A percentile compares a stretch with the other conserved stretches of the same genome.
Evolutionary conservation across 192 early-diverging fungal genomes (phyloP).

Genomic region (Podila epicladia): DNA sequence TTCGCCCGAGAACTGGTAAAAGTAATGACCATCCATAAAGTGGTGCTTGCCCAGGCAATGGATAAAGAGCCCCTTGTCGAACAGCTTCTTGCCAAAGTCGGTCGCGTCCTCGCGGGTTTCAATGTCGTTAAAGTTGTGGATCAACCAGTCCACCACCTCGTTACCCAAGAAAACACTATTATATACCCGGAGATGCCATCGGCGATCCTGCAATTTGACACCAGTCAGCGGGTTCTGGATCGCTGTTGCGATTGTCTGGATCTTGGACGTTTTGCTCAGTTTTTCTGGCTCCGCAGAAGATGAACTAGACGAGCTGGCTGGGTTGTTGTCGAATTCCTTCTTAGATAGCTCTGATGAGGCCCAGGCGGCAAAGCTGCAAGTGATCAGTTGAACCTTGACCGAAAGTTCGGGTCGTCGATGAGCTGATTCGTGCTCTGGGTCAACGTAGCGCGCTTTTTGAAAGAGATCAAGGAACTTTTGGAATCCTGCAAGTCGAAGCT

Average conservation of each 20-base stretch:
- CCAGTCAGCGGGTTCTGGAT: conserved; percentile 79
- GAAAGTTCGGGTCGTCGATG: conserved; percentile 43
- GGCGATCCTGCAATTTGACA: conserved; percentile 73
- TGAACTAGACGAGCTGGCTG: neutral
- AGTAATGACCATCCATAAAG: conserved; percentile 92
- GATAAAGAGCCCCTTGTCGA: conserved; percentile 77
- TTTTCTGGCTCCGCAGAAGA: conserved; percentile 11
- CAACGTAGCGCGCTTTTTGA: conserved; percentile 68
- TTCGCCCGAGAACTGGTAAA: conserved; percentile 77
- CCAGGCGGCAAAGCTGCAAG: conserved; percentile 47
- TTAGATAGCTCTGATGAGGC: conserved; percentile 28
- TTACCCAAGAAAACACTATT: conserved; percentile 78
- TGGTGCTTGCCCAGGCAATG: conserved; percentile 67
- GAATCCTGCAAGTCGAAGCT: conserved; percentile 87
- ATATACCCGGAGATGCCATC: conserved; percentile 89
- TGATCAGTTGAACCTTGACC: conserved; percentile 44
- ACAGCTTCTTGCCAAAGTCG: conserved; percentile 78
- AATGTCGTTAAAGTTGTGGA: conserved; percentile 79
- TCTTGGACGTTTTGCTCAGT: conserved; percentile 50
- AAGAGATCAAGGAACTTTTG: conserved; percentile 86
- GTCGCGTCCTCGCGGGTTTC: conserved; percentile 80
- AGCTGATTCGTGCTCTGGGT: conserved; percentile 47
- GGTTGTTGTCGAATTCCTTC: conserved; percentile 19
- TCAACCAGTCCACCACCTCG: conserved; percentile 91
- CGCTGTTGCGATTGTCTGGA: conserved; percentile 66